Base-by-base conservation (phyloP, 768 basidiomycete genomes). In the Candolleomyces eurysporus region DNA sequence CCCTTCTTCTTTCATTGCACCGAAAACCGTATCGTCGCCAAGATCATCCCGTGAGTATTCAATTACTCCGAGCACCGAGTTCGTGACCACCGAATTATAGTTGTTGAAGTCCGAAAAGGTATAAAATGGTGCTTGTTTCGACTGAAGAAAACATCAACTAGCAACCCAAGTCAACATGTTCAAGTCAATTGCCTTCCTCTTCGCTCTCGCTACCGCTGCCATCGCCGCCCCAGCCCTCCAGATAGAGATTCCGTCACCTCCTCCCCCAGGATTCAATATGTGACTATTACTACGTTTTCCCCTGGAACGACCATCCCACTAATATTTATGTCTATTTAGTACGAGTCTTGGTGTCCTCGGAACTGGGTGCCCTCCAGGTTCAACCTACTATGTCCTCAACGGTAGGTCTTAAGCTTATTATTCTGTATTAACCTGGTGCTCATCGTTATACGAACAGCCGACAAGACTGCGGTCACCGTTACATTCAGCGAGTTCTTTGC, bases 321-420 rank as follows among this genome's bases (percentile, higher is more conserved):
- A 7, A 36, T 36, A 57, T 32, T 31, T 26, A 21, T 21, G 13
- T 22, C 42, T 26, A 26, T 26, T 22, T 49, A 26, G 58, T 39
- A 64, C 67, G n/a, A 66, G 61, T 39, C 59, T 68, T 42, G 67
- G 67, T 4, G 51, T 68, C 5, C 61, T 66, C 32, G 67, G 65
- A 14, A 64, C 67, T 45, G 67, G 67, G 10, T 66, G 67, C 50
- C 67, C 65, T n/a, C 63, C 65, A 48, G 67, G 67, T 22, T 61
- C 62, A 8, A 61, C 64, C 14, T 61, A 59, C 50, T 68, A 63
- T 42, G 57, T 57, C 9, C 63, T 64, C 57, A 64, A 32, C 22
- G 60, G 21, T 63, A 54, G 13, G 63, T 54, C 49, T 50, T 48
- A 45, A 16, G 31, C 31, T 9, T 30, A n/a, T 40, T 10, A 14